These are phyloP conservation scores for Solanum bukasovii DNA, from an alignment of 257 asterid species.

Conservation along the genomic window DNA sequence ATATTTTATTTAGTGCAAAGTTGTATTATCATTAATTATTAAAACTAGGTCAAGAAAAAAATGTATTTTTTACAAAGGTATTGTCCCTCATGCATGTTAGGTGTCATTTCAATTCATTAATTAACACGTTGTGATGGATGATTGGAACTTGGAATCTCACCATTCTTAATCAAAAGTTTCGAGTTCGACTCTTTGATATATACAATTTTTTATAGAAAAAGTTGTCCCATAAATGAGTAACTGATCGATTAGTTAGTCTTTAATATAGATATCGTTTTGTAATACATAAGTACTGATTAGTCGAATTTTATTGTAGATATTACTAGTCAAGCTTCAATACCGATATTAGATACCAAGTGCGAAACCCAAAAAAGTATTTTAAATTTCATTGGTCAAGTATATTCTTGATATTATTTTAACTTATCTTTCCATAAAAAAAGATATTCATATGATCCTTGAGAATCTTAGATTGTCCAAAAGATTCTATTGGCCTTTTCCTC, in stretches of 20 bases:
- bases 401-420: not conserved
- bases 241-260: no score
- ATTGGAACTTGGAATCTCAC: not conserved
- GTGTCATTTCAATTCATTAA: not conserved
- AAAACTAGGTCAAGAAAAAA: not conserved
- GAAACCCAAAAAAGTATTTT: not conserved
- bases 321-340: no score
- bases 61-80: not conserved
- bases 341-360: no score
- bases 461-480: not conserved
- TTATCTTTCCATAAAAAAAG: not conserved
- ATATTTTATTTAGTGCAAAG: not conserved
- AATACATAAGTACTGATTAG: accelerated
- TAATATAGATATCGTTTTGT: no score
- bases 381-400: not conserved
- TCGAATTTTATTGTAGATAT: not conserved
- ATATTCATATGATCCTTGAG: not conserved
- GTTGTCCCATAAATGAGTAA: no score
- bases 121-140: not conserved
- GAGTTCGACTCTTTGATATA: accelerated
- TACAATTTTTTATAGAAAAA: no score
- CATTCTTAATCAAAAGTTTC: no score
- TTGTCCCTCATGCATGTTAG: not conserved
- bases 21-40: not conserved
- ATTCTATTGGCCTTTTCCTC: not conserved